Evolutionary conservation across 1,139 yeast species (phyloP), one percentile per base, ranked within the genome.

Genomic region (Candida sojae): DNA sequence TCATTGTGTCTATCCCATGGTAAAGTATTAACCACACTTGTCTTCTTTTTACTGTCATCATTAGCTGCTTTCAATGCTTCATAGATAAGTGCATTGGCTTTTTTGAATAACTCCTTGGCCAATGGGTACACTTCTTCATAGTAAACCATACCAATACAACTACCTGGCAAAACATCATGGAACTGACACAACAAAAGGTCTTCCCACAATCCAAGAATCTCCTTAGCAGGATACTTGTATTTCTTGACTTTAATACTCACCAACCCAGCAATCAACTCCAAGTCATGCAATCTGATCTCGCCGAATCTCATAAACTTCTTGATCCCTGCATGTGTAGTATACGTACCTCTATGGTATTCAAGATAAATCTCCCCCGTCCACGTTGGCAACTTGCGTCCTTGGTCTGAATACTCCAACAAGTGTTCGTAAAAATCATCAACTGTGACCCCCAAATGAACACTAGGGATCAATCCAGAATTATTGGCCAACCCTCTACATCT

Each of bases 81-180:
- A 2, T 70, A 59, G 28, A 82, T 76, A 59, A 92, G 71, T 21
- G 71, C 58, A 41, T 80, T 76, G 35, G 87, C 84, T 17, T 71
- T 71, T 34, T 71, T 66, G 53, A 86, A 73, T 25, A 86, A 86
- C 25, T 75, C 70, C 4, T 72, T 73, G 59, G 91, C 77, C 80
- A 88, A 84, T 28, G 91, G 91, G 60, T 84, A 80, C n/a, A 92
- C 97, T 62, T 93, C 98, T 53, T 90, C 91, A 51, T 82, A 82
- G 66, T 93, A 93, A 23, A 93, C 97, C 86, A 89, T 84, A 52
- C 91, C 97, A 60, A 93, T 93, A 68, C 96, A 89, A 26, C 96
- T 86, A 2, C 99, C 99, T 6, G 99, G 98, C 49, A 93, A 76
- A 12, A 93, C 97, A 70, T 93, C 98, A 65, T 93, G 99, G 72